Evolutionary conservation across 2,329 filamentous ascomycete species (phyloP), one percentile per base, ranked within the genome.

Genomic region (Camillea tinctor): DNA sequence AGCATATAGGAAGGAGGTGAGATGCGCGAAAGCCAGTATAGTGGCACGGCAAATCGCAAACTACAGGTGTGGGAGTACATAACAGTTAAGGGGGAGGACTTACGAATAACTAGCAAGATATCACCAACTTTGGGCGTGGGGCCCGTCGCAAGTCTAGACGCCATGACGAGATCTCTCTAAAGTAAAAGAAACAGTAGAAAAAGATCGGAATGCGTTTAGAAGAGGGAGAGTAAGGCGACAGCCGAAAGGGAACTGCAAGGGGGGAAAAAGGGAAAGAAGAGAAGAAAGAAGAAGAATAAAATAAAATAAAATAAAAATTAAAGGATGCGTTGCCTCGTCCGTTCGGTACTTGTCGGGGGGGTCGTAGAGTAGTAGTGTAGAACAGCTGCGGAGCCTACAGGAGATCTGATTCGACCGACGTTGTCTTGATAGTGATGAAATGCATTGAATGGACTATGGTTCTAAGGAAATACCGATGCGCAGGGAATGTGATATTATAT

Each of bases 71-170:
- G 49, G 9, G 36, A 44, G 36, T 21, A 51, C 7, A 30, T 9
- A 13, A 21, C 19, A 19, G 50, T 8, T 8, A 50, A 57, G 59
- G 56, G 36, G 51, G 54, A 55, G 53, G 56, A 84, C 88, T 81
- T 81, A 91, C 88, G 88, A 69, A 91, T 88, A 67, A 91, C 88
- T 66, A 91, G 74, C 68, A 91, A 77, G 58, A 87, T 84, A 69
- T 90, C 87, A 73, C 88, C 88, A 64, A 85, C 79, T 24, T 87
- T 84, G 70, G 85, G 87, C 73, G 79, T 81, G 63, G 72, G 64
- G 62, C 80, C 76, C 62, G 74, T 76, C 60, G 78, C 69, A 65
- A 71, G 61, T 71, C 74, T 76, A 61, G 79, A 74, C 68, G 80
- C 79, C 81, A 81, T 80, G 65, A 61, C 75, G 64, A 52, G 54